Conservation (phyloP, 73 alveolate genomes). For the Breviolum minutum region DNA sequence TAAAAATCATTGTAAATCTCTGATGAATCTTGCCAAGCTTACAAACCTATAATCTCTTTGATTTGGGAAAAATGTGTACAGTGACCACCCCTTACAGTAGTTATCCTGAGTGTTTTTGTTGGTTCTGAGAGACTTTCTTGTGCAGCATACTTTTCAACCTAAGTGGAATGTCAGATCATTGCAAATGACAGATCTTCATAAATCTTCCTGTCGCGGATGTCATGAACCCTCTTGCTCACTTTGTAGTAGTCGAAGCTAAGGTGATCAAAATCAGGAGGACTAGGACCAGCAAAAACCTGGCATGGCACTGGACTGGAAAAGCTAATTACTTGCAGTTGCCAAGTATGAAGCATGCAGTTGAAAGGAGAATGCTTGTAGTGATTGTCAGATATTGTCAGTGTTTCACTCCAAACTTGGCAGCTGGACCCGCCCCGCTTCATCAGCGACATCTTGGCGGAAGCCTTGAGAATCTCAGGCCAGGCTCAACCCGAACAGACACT, state of each 20-base stretch:
- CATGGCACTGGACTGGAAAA: neutral
- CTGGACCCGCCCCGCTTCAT: slow-evolving; percentile 91
- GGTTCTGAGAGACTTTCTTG: too few relatives aligned
- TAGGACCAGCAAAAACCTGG: slow-evolving; percentile 92
- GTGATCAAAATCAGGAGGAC: slow-evolving; percentile 73
- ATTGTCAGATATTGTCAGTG: neutral
- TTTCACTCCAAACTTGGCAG: neutral
- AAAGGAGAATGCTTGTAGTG: neutral
- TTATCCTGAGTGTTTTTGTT: neutral
- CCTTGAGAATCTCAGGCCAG: slow-evolving; percentile 36
- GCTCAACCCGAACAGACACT: slow-evolving; percentile 2
- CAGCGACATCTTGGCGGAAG: slow-evolving; percentile 80
- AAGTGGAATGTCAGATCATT: too few relatives aligned
- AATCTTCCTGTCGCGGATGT: too few relatives aligned
- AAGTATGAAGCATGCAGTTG: neutral
- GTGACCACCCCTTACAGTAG: neutral
- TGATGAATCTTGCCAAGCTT: too few relatives aligned
- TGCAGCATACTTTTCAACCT: too few relatives aligned
- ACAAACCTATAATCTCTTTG: neutral
- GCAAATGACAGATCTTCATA: too few relatives aligned
- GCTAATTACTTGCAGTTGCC: neutral
- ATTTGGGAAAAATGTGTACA: neutral
- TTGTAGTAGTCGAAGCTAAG: slow-evolving; percentile 72
- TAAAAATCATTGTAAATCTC: too few relatives aligned
- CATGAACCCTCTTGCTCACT: neutral